Evolutionary conservation across 352 stramenopile genomes (phyloP).

Genomic region (Pythium rishiriense): DNA sequence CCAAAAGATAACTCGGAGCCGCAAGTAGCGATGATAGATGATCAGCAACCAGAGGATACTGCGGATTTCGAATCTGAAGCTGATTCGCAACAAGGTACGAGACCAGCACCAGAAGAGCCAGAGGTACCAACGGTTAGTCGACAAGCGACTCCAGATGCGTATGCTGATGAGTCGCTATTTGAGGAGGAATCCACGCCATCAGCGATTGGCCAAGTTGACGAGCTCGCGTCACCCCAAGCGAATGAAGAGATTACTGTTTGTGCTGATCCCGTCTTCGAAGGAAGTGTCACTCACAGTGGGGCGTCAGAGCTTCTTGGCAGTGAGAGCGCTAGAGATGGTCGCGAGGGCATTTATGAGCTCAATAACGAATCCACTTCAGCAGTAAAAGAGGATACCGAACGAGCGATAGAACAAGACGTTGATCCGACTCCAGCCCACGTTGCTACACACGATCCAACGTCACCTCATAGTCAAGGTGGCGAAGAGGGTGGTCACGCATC

Average conservation of each 20-base stretch:
- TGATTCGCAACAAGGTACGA: background rate
- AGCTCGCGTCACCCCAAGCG: background rate
- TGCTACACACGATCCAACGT: too few relatives aligned
- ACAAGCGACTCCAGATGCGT: conserved; percentile 1
- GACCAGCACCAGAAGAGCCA: too few relatives aligned
- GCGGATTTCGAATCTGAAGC: background rate
- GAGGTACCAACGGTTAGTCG: background rate
- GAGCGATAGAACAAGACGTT: too few relatives aligned
- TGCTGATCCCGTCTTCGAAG: background rate
- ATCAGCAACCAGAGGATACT: background rate
- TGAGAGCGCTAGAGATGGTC: too few relatives aligned
- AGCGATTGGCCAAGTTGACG: background rate
- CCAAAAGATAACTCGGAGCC: background rate
- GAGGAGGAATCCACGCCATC: background rate
- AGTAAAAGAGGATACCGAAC: too few relatives aligned
- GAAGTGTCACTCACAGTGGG: background rate
- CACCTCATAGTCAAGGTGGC: too few relatives aligned
- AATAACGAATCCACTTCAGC: too few relatives aligned
- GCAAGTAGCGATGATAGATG: background rate
- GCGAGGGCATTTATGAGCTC: too few relatives aligned
- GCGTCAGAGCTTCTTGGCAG: too few relatives aligned
- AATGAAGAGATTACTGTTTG: background rate
- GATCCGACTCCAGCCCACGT: too few relatives aligned
- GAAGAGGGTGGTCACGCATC: too few relatives aligned
- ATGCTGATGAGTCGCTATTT: conserved; percentile 4